Base-by-base conservation (phyloP, 352 stramenopile genomes). In the Pythium aquatile region DNA sequence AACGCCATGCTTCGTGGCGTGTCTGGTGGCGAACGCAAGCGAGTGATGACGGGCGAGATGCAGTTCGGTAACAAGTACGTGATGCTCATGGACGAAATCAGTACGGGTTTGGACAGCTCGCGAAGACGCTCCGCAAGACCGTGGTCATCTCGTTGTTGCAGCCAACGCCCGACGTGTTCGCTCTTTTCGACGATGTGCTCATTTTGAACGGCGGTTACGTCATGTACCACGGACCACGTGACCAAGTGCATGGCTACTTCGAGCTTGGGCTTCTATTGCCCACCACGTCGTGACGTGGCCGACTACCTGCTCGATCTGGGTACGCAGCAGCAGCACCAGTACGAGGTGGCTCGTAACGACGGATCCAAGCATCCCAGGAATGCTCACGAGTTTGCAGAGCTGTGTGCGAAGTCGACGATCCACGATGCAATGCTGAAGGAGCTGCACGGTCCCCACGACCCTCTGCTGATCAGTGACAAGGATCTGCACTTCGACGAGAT, bases 171-270 rank as follows among this genome's bases (percentile, higher is more conserved):
- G 94, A 98, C 73, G 90, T 96, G 5, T 94, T 96, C 46, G 81
- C 78, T 29, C 72, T 98, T 10, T 98, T 98, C 65, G 95, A 98
- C 73, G 83, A 98, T 58, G 69, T 98, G 13, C 81, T 98, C 30
- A 49, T 98, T n/a, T 67, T 98, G 29, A 91, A 92, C 70, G 79
- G 95, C n/a, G 94, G 95, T 37, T 68, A 79, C 17, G 76, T 98
- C 26, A 84, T 98, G 51, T 98, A 97, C 72, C 77, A 76, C 94
- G 63, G 75, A 81, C 58, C 87, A 68, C 74, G 73, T 74, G 53
- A 85, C 74, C 29, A 72, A 62, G 83, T 70, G 1, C 59, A 81
- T 20, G 68, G 68, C 33, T 97, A 98, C 66, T 98, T 98, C 68
- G 74, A 79, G 40, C 26, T 58, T 96, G 20, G 90, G 87, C 10